Percentiles rank a stretch among this genome's conserved stretches.
phyloP scores from a whole-genome alignment of 768 basidiomycete genomes.

The Coprinellus micaceus region DNA sequence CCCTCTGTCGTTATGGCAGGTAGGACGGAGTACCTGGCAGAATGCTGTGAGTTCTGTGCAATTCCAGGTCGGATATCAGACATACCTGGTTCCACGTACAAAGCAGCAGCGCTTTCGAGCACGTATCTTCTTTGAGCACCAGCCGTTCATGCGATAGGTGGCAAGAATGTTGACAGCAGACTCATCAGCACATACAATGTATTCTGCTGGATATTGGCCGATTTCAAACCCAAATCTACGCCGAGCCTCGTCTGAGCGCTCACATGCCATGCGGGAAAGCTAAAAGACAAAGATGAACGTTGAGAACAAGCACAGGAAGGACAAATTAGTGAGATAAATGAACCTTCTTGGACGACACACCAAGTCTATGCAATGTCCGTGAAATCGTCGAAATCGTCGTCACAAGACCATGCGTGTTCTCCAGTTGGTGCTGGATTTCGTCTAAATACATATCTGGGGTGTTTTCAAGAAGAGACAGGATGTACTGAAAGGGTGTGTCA shows the following conservation, averaged over 20 bases:
- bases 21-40: constrained; percentile 18
- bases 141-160: constrained; percentile 15
- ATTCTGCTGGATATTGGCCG: constrained; percentile 10
- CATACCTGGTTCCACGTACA: constrained; percentile 15
- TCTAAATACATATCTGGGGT: constrained; percentile 19
- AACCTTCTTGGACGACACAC: constrained; percentile 12
- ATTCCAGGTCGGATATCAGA: neutral
- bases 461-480: constrained; percentile 17
- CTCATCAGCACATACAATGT: constrained; percentile 16
- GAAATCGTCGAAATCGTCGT: constrained; percentile 13
- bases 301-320: neutral
- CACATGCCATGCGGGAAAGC: constrained; percentile 14
- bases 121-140: constrained; percentile 11
- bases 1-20: constrained; percentile 16
- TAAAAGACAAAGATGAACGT: neutral
- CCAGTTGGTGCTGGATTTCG: constrained; percentile 7
- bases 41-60: neutral
- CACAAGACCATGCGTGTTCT: constrained; percentile 7
- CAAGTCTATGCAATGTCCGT: constrained; percentile 13
- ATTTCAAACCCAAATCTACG: constrained; percentile 12
- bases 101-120: constrained; percentile 13
- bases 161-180: constrained; percentile 17
- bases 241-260: constrained; percentile 12
- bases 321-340: neutral
- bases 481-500: too few relatives aligned